Conservation (phyloP, 495 filamentous ascomycete genomes). For the Hypoxylon lenormandii region DNA sequence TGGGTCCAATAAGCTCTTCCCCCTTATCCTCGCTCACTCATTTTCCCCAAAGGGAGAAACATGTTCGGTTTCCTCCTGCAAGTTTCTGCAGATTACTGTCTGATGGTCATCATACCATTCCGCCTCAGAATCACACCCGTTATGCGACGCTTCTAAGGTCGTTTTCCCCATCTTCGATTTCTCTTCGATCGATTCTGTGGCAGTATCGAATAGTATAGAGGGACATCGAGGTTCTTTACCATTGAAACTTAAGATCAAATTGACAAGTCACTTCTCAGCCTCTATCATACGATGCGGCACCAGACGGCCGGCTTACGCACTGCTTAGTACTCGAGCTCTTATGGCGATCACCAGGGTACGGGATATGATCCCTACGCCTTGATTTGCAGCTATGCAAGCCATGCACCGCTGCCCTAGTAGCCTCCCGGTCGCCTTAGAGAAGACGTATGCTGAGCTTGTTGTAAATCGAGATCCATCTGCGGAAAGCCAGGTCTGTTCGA, state of each 20-base stretch:
- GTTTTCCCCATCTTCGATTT: conserved; percentile 1
- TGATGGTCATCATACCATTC: conserved; percentile 24
- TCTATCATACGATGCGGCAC: conserved; percentile 36
- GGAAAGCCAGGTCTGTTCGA: too few relatives aligned
- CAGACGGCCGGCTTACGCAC: conserved; percentile 29
- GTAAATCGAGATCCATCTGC: conserved; percentile 20
- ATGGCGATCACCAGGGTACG: conserved; percentile 41
- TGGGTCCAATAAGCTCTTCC: conserved; percentile 41
- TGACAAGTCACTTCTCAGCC: conserved; percentile 42
- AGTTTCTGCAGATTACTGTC: conserved; percentile 17
- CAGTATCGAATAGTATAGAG: conserved; percentile 13
- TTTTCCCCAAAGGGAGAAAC: conserved; percentile 43
- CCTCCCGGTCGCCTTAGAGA: conserved; percentile 26
- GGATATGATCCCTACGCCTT: conserved; percentile 31
- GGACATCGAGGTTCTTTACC: conserved; percentile 8
- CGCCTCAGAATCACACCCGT: conserved; percentile 5
- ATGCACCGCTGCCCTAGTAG: conserved; percentile 25
- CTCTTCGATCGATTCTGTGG: background rate
- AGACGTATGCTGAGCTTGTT: background rate
- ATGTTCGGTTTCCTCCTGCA: conserved; percentile 25
- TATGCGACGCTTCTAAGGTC: background rate
- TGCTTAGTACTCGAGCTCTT: conserved; percentile 39
- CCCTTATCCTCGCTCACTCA: conserved; percentile 26
- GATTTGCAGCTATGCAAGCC: conserved; percentile 42
- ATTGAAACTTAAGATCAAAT: conserved; percentile 21